phyloP scores from a whole-genome alignment of 257 asterid genomes.

The Jacaranda copaia region DNA sequence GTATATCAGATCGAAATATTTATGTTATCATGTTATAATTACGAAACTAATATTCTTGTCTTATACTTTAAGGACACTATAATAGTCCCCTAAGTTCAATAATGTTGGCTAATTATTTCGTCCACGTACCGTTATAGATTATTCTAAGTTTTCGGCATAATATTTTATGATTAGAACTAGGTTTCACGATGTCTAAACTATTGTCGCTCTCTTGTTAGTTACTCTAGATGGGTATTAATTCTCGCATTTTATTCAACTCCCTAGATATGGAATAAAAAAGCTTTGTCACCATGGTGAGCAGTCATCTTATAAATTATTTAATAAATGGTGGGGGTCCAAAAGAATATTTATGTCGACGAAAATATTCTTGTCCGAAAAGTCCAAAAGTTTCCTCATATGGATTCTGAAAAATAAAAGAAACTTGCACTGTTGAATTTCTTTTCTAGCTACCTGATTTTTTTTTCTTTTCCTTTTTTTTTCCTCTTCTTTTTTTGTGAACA shows the following conservation, averaged over 20 bases:
- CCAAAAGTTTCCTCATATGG: background rate
- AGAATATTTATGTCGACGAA: background rate
- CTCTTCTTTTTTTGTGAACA: too few relatives aligned
- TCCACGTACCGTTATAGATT: background rate
- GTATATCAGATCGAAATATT: background rate
- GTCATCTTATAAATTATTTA: background rate
- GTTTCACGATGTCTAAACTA: slow-evolving; percentile 18
- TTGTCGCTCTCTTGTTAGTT: slow-evolving; percentile 33
- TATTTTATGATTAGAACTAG: background rate
- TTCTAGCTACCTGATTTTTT: too few relatives aligned
- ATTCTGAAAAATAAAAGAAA: background rate
- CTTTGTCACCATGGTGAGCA: background rate
- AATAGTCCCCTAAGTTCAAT: slow-evolving; percentile 21
- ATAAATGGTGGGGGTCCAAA: background rate
- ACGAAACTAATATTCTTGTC: slow-evolving; percentile 16
- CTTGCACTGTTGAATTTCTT: too few relatives aligned
- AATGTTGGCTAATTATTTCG: slow-evolving; percentile 29
- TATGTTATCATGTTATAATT: background rate
- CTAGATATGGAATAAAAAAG: background rate
- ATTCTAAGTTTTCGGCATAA: background rate
- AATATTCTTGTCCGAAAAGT: background rate
- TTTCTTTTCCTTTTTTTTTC: too few relatives aligned
- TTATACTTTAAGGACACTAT: slow-evolving; percentile 15
- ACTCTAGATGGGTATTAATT: background rate
- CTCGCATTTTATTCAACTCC: background rate